Conservation (phyloP, 2,329 filamentous ascomycete genomes). For the Claviceps pazoutovae region DNA sequence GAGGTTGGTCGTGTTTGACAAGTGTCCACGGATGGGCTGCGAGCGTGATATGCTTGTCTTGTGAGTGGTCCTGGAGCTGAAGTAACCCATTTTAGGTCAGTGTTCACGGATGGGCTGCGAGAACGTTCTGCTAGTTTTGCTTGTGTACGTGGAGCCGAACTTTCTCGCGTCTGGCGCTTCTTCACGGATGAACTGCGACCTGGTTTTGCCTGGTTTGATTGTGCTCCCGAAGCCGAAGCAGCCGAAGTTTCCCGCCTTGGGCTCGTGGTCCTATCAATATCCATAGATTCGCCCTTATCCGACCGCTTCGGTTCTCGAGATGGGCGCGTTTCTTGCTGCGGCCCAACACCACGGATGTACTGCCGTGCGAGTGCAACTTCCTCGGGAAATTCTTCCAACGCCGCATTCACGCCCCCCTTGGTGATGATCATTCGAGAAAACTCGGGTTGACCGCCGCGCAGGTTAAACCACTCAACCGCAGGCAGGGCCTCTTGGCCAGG, state of each 20-base stretch:
- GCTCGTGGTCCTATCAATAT: constrained; percentile 1
- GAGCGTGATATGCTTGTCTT: not conserved
- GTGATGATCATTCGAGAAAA: constrained; percentile 22
- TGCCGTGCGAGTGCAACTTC: constrained; percentile 13
- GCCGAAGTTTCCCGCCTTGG: too few species aligned
- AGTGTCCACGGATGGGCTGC: not conserved
- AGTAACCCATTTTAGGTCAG: too few species aligned
- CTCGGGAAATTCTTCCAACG: constrained; percentile 20
- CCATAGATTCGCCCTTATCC: not conserved
- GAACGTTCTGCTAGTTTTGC: not conserved
- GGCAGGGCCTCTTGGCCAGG: constrained; percentile 17
- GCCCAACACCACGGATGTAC: not conserved
- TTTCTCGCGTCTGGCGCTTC: not conserved
- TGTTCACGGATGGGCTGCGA: not conserved
- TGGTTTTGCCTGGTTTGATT: too few species aligned
- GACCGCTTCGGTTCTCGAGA: not conserved
- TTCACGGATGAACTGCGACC: too few species aligned
- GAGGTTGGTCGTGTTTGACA: not conserved
- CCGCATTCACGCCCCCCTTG: constrained; percentile 19
- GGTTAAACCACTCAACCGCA: constrained; percentile 29
- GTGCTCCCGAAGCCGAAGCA: too few species aligned
- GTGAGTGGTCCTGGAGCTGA: not conserved
- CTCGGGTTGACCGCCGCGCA: constrained; percentile 13
- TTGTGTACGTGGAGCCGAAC: not conserved
- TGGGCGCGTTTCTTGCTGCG: not conserved